phyloP scores from a whole-genome alignment of 192 early-diverging fungal genomes.

The Geranomyces variabilis region DNA sequence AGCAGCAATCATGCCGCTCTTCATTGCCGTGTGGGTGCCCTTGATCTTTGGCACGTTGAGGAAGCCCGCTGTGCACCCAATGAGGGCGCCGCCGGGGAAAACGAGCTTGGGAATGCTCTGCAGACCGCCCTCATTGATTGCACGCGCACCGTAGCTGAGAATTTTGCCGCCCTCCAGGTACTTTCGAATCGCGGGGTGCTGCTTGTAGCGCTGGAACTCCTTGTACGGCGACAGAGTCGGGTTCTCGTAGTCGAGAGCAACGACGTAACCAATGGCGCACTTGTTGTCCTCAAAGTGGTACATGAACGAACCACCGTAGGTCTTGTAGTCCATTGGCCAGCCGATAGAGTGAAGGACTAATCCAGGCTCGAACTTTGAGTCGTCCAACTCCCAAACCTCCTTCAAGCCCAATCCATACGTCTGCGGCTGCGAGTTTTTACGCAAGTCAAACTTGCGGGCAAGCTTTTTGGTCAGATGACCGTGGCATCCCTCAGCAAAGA shows the following conservation, averaged over 20 bases:
- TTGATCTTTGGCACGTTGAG: slow-evolving; percentile 99
- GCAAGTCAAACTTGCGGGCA: slow-evolving; percentile 83
- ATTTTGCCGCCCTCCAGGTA: slow-evolving; percentile 89
- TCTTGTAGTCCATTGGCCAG: slow-evolving; percentile 86
- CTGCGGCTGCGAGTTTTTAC: slow-evolving; percentile 84
- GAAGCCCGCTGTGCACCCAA: slow-evolving; percentile 95
- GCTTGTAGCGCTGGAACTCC: slow-evolving; percentile 96
- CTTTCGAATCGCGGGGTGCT: slow-evolving; percentile 82
- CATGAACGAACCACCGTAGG: slow-evolving; percentile 94
- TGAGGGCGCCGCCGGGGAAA: slow-evolving; percentile 93
- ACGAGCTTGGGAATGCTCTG: slow-evolving; percentile 94
- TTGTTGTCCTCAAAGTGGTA: slow-evolving; percentile 94
- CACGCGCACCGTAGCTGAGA: slow-evolving; percentile 91
- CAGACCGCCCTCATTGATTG: slow-evolving; percentile 94
- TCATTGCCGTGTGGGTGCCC: slow-evolving; percentile 99
- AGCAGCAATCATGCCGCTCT: slow-evolving; percentile 86
- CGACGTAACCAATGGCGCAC: slow-evolving; percentile 84
- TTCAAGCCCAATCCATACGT: slow-evolving; percentile 96
- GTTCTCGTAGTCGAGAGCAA: slow-evolving; percentile 94
- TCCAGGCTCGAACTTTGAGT: slow-evolving; percentile 81
- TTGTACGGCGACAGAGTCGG: slow-evolving; percentile 94
- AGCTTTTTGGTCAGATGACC: slow-evolving; percentile 92
- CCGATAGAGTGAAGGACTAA: slow-evolving; percentile 85
- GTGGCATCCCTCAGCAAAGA: slow-evolving; percentile 98
- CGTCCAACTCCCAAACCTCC: slow-evolving; percentile 94